Evolutionary conservation across 805 yeast genomes (phyloP).

Genomic region (Lachancea sp.): DNA sequence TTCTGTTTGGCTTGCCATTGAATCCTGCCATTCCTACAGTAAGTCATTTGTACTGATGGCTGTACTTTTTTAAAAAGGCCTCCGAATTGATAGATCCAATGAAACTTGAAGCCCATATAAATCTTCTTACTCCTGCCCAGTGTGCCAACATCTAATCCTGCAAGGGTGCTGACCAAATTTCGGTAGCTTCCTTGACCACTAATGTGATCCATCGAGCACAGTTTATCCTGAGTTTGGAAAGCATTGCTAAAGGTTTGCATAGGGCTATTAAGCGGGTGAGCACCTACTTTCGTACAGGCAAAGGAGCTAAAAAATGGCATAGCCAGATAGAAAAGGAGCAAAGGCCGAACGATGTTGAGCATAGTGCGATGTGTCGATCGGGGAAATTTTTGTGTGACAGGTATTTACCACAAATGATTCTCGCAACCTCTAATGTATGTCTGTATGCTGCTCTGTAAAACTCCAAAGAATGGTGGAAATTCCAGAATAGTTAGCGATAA

Average conservation of each 20-base stretch:
- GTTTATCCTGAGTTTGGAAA: constrained; percentile 17
- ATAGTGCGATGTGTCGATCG: no score
- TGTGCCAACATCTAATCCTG: constrained; percentile 25
- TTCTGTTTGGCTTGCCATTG: constrained; percentile 38
- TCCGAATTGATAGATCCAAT: constrained; percentile 42
- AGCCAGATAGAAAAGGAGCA: neutral
- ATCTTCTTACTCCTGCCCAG: constrained; percentile 27
- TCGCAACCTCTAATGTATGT: no score
- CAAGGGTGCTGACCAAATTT: constrained; percentile 13
- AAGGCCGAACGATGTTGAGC: neutral
- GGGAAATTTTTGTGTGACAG: no score
- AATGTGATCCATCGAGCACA: constrained; percentile 19
- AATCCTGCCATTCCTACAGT: constrained; percentile 46
- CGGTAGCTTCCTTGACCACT: constrained; percentile 16
- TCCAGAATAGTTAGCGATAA: neutral
- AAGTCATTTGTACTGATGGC: constrained; percentile 42
- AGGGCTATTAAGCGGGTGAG: neutral
- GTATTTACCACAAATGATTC: no score
- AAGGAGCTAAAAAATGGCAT: no score
- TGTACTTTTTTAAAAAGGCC: constrained; percentile 34
- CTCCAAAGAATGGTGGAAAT: neutral
- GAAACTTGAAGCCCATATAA: constrained; percentile 52
- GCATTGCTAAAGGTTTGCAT: constrained; percentile 2
- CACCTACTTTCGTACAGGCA: neutral
- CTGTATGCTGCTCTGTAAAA: no score